A percentile compares a stretch with the other conserved stretches of the same genome.
Evolutionary conservation across 257 asterid genomes (phyloP).

Genomic region (Handroanthus guayacan): DNA sequence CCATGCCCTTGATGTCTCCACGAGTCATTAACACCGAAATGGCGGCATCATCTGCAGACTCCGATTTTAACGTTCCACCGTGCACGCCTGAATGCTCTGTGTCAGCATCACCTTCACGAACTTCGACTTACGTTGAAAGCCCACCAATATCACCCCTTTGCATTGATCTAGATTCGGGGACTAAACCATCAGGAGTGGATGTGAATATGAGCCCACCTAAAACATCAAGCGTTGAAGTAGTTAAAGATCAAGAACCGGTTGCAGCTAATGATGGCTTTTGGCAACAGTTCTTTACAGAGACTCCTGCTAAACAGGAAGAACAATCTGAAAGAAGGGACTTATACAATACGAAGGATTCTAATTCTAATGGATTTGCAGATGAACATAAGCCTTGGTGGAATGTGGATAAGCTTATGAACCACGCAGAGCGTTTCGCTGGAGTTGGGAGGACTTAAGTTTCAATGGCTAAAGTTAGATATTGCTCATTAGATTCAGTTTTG

Average conservation of each 20-base stretch:
- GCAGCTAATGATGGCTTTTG: conserved; percentile 80
- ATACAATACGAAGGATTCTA: conserved; percentile 35
- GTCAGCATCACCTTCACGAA: conserved; percentile 56
- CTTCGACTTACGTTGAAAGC: conserved; percentile 51
- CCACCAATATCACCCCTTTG: conserved; percentile 55
- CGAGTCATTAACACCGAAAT: conserved; percentile 45
- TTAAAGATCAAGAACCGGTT: conserved; percentile 40
- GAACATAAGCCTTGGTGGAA: conserved; percentile 67
- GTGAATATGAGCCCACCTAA: conserved; percentile 50
- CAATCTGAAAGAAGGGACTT: conserved; percentile 47
- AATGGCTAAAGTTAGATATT: background rate
- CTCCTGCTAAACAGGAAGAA: conserved; percentile 60
- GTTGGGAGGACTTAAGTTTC: conserved; percentile 46
- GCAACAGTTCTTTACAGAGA: conserved; percentile 87
- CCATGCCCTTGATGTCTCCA: conserved; percentile 39
- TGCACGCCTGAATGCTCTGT: conserved; percentile 48
- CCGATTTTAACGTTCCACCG: conserved; percentile 54
- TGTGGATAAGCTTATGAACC: conserved; percentile 54
- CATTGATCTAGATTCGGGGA: conserved; percentile 45
- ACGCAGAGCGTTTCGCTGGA: conserved; percentile 62
- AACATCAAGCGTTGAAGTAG: conserved; percentile 18
- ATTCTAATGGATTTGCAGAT: conserved; percentile 41
- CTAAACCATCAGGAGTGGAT: conserved; percentile 45
- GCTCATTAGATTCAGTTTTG: conserved; percentile 10
- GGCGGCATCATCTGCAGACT: conserved; percentile 59